Percentiles rank a stretch among this genome's conserved stretches.
Evolutionary conservation across 1,139 yeast species (phyloP).

Genomic region (Scheffersomyces parashehatae): DNA sequence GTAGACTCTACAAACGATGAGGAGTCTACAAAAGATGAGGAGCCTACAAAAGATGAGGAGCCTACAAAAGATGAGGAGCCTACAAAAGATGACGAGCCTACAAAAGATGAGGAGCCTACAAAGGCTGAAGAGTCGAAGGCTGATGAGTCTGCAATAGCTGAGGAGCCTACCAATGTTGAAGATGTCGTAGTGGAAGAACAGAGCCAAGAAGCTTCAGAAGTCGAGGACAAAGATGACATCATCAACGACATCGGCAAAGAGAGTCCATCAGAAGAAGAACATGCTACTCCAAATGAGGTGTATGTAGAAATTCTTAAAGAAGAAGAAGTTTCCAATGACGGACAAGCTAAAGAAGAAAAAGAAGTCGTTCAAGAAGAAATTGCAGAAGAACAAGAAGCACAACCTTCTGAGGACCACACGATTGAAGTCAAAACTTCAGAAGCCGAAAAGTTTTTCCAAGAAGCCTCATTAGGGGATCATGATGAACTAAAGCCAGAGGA

Average conservation of each 20-base stretch:
- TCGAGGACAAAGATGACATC: neutral
- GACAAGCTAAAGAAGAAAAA: constrained; percentile 11
- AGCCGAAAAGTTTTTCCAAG: no score
- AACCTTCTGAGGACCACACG: no score
- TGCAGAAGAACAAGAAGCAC: constrained; percentile 4
- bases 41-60: no score
- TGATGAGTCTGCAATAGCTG: neutral
- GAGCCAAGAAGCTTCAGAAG: constrained; percentile 9
- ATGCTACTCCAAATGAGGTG: neutral
- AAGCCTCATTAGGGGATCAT: no score
- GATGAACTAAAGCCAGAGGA: neutral
- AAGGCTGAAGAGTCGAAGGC: no score
- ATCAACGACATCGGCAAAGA: neutral
- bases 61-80: no score
- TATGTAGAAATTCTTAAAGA: constrained; percentile 1
- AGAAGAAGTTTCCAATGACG: constrained; percentile 16
- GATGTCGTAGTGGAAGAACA: constrained; percentile 10
- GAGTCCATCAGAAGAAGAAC: constrained; percentile 6
- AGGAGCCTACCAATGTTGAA: constrained; percentile 3
- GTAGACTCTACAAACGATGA: neutral
- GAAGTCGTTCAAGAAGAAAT: constrained; percentile 14
- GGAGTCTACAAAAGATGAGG: constrained; percentile 3
- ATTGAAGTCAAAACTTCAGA: no score
- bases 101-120: no score
- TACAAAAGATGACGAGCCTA: no score